Evolutionary conservation across 441 rosid species (phyloP).

Genomic region (Melianthus villosus): DNA sequence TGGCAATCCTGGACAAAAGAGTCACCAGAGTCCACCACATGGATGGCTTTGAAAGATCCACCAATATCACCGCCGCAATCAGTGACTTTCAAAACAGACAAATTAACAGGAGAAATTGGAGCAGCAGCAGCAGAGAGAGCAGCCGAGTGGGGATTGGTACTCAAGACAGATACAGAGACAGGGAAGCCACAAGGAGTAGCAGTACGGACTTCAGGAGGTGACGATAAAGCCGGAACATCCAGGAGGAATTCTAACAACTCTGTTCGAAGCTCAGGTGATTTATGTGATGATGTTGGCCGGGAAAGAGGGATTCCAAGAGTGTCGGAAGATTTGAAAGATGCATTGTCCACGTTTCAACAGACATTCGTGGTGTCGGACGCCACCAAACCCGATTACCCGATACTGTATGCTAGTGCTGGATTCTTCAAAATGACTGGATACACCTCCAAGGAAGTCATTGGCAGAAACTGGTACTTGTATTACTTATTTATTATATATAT

Average conservation of each 20-base stretch:
- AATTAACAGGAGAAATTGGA: not conserved
- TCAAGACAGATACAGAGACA: constrained; percentile 62
- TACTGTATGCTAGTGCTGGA: constrained; percentile 88
- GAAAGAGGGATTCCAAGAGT: constrained; percentile 52
- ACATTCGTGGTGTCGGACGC: constrained; percentile 95
- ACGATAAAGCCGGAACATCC: constrained; percentile 19
- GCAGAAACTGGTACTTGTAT: constrained; percentile 56
- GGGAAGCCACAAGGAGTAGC: constrained; percentile 76
- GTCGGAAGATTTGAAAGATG: constrained; percentile 64
- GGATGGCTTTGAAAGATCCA: constrained; percentile 77
- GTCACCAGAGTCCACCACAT: constrained; percentile 55
- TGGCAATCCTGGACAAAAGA: too few species aligned
- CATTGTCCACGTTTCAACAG: constrained; percentile 72
- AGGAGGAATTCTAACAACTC: constrained; percentile 52
- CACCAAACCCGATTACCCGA: constrained; percentile 73
- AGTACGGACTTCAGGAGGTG: constrained; percentile 67
- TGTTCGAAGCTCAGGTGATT: constrained; percentile 56
- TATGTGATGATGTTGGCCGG: constrained; percentile 39
- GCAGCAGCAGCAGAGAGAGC: constrained; percentile 75
- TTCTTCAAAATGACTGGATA: constrained; percentile 94
- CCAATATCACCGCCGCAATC: constrained; percentile 21
- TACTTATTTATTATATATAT: not conserved
- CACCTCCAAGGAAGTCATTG: constrained; percentile 76
- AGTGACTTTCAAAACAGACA: constrained; percentile 49
- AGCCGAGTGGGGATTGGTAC: constrained; percentile 88